phyloP scores from a whole-genome alignment of 495 filamentous ascomycete genomes.

The Aspergillus funiculosus region DNA sequence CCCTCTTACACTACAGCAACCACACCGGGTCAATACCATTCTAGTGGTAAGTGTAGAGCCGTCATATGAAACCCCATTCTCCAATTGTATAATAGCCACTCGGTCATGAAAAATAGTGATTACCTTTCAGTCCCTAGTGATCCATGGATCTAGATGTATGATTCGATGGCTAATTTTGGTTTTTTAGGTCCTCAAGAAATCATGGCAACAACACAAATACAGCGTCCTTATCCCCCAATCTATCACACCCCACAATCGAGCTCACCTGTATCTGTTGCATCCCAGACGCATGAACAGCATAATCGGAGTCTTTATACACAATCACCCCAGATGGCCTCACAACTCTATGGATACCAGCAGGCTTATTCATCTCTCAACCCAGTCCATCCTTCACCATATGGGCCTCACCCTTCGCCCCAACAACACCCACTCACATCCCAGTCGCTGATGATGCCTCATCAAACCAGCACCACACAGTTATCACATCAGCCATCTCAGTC shows the following conservation, averaged over 20 bases:
- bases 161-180: slow-evolving; percentile 15
- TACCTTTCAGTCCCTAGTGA: no score
- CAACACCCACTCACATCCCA: slow-evolving; percentile 59
- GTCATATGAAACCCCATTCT: slow-evolving; percentile 1
- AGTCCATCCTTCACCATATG: slow-evolving; percentile 66
- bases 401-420: slow-evolving; percentile 65
- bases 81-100: slow-evolving; percentile 1
- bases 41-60: slow-evolving; percentile 63
- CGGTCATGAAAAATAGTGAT: no score
- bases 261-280: slow-evolving; percentile 93
- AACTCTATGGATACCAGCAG: slow-evolving; percentile 67
- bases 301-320: slow-evolving; percentile 74
- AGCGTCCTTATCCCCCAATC: slow-evolving; percentile 79
- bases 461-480: slow-evolving; percentile 52
- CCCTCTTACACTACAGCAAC: slow-evolving; percentile 66
- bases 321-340: slow-evolving; percentile 67
- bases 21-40: slow-evolving; percentile 65
- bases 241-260: slow-evolving; percentile 96
- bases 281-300: slow-evolving; percentile 84
- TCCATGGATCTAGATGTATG: neutral
- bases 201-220: slow-evolving; percentile 92
- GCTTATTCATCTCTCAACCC: slow-evolving; percentile 69
- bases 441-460: slow-evolving; percentile 64
- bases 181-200: slow-evolving; percentile 72
- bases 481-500: slow-evolving; percentile 47